Evolutionary conservation across 441 rosid genomes (phyloP), one percentile per base, ranked within the genome.

Genomic region (Kokia cookei): DNA sequence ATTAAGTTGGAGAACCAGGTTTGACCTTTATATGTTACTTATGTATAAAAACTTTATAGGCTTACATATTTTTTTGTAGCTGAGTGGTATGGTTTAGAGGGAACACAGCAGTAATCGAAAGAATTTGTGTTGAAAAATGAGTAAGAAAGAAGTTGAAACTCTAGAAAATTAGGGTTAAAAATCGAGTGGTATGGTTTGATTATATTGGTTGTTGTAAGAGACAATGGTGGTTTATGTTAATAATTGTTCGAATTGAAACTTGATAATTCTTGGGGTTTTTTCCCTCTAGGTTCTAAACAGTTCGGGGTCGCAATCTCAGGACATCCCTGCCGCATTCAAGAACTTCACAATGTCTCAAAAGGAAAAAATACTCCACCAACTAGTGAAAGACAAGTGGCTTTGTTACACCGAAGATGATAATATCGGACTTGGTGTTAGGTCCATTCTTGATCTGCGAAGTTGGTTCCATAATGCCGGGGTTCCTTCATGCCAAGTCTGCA

Each of bases 401-500:
- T 86, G 83, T 80, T 69, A 32, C 58, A 76, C 87, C 17, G 65
- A 82, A 58, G 95, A 94, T 40, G 86, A 91, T 53, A 84, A 84
- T 65, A 80, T 92, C 14, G 96, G 97, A 73, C 84, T 94, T 32
- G 98, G 98, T 77, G 79, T 85, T 75, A 87, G 91, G 82, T 89
- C 99, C 73, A 87, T 85, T 76, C 91, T 93, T 73, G 98, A 95
- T 73, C 84, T 95, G 73, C 90, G 94, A 40, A 83, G 93, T 73
- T 93, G 89, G 92, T 87, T 95, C 80, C 84, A 86, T 73, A 89
- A 73, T 84, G 82, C 86, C 67, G 93, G 86, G 59, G 82, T 85
- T 81, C 90, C 98, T 77, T 80, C 88, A 17, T 95, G 99, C 66
- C 88, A 88, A 82, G 91, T 95, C 54, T 95, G 99, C 86, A 91